Base-by-base conservation (phyloP, 805 yeast species). In the Candida bentonensis region DNA sequence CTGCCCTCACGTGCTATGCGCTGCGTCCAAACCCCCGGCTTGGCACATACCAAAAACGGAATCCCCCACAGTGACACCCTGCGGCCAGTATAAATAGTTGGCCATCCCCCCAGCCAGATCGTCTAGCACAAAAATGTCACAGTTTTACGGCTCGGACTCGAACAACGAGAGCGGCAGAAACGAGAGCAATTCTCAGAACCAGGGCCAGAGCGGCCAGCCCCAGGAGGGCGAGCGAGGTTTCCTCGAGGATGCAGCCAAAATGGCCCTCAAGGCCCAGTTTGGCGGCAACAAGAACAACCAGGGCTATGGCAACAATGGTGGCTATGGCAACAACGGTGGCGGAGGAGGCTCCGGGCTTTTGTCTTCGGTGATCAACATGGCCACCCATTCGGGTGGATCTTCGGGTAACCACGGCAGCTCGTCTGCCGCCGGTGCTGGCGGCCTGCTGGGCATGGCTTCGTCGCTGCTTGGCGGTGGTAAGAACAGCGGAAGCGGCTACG, bases 401-500 rank as follows among this genome's bases (percentile, higher is more conserved):
- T 9, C 17, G 7, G 17, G 17, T 5, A 30, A 30, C 13, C 36
- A 30, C 17, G 11, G 17, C 17, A n/a, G n/a, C n/a, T 9, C 17
- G 7, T 30, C 36, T 11, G 5, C 17, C n/a, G 36, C 20, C 17
- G 36, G 36, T 5, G 36, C 17, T 9, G 36, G 36, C 20, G 36
- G 20, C n/a, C 36, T 30, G 11, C 11, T 30, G 7, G 36, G 36
- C 11, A 30, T 30, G 36, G 36, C 36, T 15, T 30, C 36, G 17
- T 30, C 36, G 36, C 17, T 30, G 20, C 36, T 30, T 9, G 36
- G 36, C 5, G 20, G 36, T 5, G n/a, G n/a, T 5, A 11, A 9
- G 17, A 9, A 30, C 36, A 15, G 17, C 17, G 7, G 7, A 4
- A 15, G 82, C 55, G 2, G 75, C 40, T 22, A 7, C 50, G 36